Conservation (phyloP, 176 grass and related monocot genomes). For the Eragrostis nindensis region DNA sequence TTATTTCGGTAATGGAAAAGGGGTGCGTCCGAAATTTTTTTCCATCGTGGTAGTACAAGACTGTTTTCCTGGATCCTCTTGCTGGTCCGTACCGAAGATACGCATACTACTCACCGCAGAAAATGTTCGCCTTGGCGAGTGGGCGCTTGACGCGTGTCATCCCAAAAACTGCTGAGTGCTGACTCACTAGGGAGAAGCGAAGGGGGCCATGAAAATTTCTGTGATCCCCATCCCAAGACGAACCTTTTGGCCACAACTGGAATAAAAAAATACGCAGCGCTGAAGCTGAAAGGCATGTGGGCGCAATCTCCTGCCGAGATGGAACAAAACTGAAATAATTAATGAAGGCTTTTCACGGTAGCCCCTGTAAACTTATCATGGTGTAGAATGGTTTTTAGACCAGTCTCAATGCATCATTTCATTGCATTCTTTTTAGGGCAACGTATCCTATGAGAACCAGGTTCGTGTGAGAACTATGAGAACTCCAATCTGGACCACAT, state of each 20-base stretch:
- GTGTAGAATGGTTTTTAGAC: too few relatives aligned
- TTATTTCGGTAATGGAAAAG: too few relatives aligned
- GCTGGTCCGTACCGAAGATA: neutral
- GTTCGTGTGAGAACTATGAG: too few relatives aligned
- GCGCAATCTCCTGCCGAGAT: neutral
- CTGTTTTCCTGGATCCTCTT: neutral
- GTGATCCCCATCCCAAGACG: neutral
- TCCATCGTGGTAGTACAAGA: neutral
- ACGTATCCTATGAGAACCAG: too few relatives aligned
- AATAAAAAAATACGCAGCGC: neutral
- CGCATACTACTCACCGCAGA: neutral
- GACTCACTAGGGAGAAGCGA: neutral
- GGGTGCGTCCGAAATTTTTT: too few relatives aligned
- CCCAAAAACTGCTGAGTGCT: neutral
- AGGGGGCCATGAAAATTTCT: constrained; percentile 6
- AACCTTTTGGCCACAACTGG: neutral
- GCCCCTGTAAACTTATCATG: too few relatives aligned
- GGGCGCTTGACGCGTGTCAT: too few relatives aligned
- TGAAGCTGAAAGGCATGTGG: neutral
- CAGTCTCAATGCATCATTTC: too few relatives aligned
- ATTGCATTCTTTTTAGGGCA: too few relatives aligned
- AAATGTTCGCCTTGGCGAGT: neutral
- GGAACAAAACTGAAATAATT: neutral
- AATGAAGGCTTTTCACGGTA: too few relatives aligned
- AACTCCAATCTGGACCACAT: too few relatives aligned